Conservation (phyloP, 495 filamentous ascomycete species). For the Articulospora tetracladia region DNA sequence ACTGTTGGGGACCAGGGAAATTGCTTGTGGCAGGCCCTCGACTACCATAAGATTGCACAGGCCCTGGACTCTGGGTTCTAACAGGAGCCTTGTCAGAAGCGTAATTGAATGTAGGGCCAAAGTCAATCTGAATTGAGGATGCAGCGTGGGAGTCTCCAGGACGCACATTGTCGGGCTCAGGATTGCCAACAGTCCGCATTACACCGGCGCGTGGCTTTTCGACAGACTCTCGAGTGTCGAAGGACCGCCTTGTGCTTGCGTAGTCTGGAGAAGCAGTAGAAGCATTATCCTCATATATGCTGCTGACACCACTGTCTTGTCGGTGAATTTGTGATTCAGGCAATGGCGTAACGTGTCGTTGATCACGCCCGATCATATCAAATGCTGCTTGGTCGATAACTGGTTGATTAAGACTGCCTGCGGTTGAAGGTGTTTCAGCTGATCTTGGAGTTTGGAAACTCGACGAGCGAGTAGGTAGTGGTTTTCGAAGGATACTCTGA, state of each 20-base stretch:
- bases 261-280: slow-evolving; percentile 53
- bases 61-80: slow-evolving; percentile 23
- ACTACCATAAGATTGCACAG: slow-evolving; percentile 4
- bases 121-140: slow-evolving; percentile 60
- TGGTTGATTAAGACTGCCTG: slow-evolving; percentile 59
- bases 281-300: slow-evolving; percentile 43
- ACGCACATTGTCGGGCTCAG: not conserved
- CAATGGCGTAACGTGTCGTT: not conserved
- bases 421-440: slow-evolving; percentile 42
- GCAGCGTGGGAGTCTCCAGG: not conserved
- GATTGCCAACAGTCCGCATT: slow-evolving; percentile 70
- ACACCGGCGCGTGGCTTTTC: slow-evolving; percentile 78
- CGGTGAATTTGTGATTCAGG: slow-evolving; percentile 23
- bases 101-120: slow-evolving; percentile 79
- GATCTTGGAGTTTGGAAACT: slow-evolving; percentile 31
- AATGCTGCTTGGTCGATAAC: slow-evolving; percentile 64
- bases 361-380: slow-evolving; percentile 34
- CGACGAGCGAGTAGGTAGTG: slow-evolving; percentile 48
- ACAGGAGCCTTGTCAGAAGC: slow-evolving; percentile 26
- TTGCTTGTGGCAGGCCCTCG: not conserved
- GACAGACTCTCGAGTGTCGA: slow-evolving; percentile 55
- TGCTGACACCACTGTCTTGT: slow-evolving; percentile 34
- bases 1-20: slow-evolving; percentile 3
- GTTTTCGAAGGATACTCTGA: slow-evolving; percentile 57
- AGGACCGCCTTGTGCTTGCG: slow-evolving; percentile 65